Conservation (phyloP, 805 yeast genomes). For the Wickerhamiella domercqiae region DNA sequence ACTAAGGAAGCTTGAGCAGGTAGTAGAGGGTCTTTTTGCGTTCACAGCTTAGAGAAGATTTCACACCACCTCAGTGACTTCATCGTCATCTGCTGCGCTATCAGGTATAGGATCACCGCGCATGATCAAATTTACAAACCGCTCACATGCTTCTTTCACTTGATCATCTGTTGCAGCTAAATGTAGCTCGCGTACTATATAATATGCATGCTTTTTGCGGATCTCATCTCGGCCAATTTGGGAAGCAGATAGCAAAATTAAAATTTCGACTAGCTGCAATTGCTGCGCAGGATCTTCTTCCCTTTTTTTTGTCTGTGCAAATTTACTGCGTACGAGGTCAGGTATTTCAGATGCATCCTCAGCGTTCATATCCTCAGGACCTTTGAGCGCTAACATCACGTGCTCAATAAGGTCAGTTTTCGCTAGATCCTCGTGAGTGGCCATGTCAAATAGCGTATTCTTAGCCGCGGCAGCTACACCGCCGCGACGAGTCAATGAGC, state of each 20-base stretch:
- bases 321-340: conserved; percentile 58
- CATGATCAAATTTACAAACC: conserved; percentile 79
- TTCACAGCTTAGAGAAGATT: too few species aligned
- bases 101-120: conserved; percentile 55
- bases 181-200: conserved; percentile 75
- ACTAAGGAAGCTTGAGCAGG: too few species aligned
- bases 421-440: conserved; percentile 42
- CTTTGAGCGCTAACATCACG: conserved; percentile 62
- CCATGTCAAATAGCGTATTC: conserved; percentile 70
- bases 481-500: conserved; percentile 64
- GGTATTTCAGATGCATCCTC: conserved; percentile 84
- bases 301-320: conserved; percentile 58
- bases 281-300: conserved; percentile 54
- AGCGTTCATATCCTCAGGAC: conserved; percentile 56
- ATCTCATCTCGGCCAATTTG: conserved; percentile 55
- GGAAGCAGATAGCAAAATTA: conserved; percentile 67
- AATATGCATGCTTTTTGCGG: conserved; percentile 72
- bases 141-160: conserved; percentile 58
- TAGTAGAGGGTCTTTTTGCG: too few species aligned
- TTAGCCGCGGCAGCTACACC: conserved; percentile 90
- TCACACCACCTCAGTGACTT: conserved; percentile 29
- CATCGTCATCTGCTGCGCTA: conserved; percentile 4
- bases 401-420: conserved; percentile 63
- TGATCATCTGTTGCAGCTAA: conserved; percentile 31
- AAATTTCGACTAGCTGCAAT: conserved; percentile 60